These are phyloP conservation scores for Metarhizium humberi DNA, from an alignment of 2,329 filamentous ascomycete species.

Conservation along the genomic window DNA sequence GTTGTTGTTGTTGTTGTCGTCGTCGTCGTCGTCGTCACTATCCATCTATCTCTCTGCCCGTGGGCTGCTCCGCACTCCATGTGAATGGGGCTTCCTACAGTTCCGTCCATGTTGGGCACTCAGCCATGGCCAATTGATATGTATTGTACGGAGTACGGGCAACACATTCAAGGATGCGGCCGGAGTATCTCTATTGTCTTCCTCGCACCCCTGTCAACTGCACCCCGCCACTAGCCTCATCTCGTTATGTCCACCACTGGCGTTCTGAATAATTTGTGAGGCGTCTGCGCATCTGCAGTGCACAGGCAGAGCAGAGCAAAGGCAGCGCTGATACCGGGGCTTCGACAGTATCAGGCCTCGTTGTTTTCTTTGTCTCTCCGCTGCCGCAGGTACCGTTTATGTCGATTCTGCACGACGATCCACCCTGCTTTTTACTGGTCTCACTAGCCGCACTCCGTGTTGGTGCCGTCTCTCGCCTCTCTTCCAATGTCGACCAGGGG, in stretches of 20 bases:
- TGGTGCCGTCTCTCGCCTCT: constrained; percentile 7
- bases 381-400: constrained; percentile 20
- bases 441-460: constrained; percentile 13
- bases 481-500: constrained; percentile 10
- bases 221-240: constrained; percentile 7
- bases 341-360: constrained; percentile 7
- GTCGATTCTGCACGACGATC: constrained; percentile 20
- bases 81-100: not conserved
- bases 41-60: not conserved
- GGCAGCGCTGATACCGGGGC: constrained; percentile 2
- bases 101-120: not conserved
- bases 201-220: not conserved
- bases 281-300: constrained; percentile 5
- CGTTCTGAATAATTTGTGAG: not conserved
- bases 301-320: constrained; percentile 8
- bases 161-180: not conserved
- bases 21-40: not conserved
- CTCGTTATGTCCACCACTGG: constrained; percentile 1
- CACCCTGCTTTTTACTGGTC: constrained; percentile 11
- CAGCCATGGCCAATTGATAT: constrained; percentile 3
- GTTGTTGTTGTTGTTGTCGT: not conserved
- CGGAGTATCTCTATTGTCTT: constrained; percentile 8
- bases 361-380: constrained; percentile 13
- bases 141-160: constrained; percentile 3
- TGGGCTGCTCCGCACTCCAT: not conserved